Base-by-base conservation (phyloP, 306 rosid species). In the Spatholobus suberectus region DNA sequence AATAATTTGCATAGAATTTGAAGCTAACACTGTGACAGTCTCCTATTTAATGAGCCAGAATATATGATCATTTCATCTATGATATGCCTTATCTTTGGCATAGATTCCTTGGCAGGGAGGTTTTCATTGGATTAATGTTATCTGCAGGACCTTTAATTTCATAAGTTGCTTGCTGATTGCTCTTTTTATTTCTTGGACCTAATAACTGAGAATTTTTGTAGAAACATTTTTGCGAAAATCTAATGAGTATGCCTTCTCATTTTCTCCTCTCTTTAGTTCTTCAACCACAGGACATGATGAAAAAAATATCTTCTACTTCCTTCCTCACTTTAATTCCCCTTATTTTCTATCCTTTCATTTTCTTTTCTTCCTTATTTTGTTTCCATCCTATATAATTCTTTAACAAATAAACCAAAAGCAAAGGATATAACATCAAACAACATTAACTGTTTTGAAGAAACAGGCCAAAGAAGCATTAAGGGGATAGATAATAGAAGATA, bases 261-360 rank as follows among this genome's bases (percentile, higher is more conserved):
- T 57, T 75, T 75, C 65, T 72, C 37, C 67, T 55, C 58, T 57
- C 26, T 76, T 24, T 37, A 15, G 15, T 72, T 27, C 77, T 73
- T 51, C 52, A 35, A 21, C 65, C 57, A 14, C 79, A 55, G 54
- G 37, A 75, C 18, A 57, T 38, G 21, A 38, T 55, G 38, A 23
- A 15, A 37, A 55, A 13, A 20, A 37, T 18, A 3, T 34, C 2
- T 47, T 51, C 12, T 34, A 38, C 24, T 65, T 65, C 17, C 75
- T 70, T 70, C 62, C 81, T 77, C 73, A 43, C 40, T 68, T 51
- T 61, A 15, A 7, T 15, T 49, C n/a, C 37, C 13, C 69, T 14
- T 13, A 35, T 27, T 75, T 55, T 37, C 26, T 58, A 38, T 37
- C 52, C 35, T 52, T 73, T 52, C 66, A n/a, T 44, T 70, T 70